These are phyloP conservation scores for Halophytophthora batemanensis DNA, from an alignment of 352 stramenopile species.

Conservation along the genomic window DNA sequence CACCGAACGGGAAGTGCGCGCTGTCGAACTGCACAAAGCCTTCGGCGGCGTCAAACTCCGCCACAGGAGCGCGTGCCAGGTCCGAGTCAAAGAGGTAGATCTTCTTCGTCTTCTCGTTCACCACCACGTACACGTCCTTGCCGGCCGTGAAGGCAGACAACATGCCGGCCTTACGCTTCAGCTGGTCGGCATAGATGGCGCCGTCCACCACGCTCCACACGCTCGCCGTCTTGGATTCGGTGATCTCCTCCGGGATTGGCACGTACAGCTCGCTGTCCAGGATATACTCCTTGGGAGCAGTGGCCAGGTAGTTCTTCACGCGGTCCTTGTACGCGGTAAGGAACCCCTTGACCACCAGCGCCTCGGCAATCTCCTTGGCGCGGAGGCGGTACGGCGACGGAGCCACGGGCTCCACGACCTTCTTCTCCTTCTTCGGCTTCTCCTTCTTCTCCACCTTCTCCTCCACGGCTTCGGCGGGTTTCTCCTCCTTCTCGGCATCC, in stretches of 20 bases:
- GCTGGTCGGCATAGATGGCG: slow-evolving; percentile 31
- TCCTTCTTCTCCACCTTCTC: slow-evolving; percentile 5
- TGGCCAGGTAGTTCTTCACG: slow-evolving; percentile 38
- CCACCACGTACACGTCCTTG: slow-evolving; percentile 52
- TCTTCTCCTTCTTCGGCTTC: slow-evolving; percentile 17
- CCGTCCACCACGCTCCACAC: slow-evolving; percentile 37
- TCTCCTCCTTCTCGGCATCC: slow-evolving; percentile 12
- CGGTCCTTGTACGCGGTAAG: slow-evolving; percentile 43
- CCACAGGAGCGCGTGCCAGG: slow-evolving; percentile 20
- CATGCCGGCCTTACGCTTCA: slow-evolving; percentile 65
- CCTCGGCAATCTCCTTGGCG: slow-evolving; percentile 38
- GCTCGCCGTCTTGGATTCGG: slow-evolving; percentile 28
- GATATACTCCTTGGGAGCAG: slow-evolving; percentile 33
- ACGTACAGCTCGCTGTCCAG: slow-evolving; percentile 52
- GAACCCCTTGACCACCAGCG: slow-evolving; percentile 32
- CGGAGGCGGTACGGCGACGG: slow-evolving; percentile 24
- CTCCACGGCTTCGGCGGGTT: slow-evolving; percentile 1
- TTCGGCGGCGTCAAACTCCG: slow-evolving; percentile 29
- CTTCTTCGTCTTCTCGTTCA: slow-evolving; percentile 38
- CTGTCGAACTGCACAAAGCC: slow-evolving; percentile 45
- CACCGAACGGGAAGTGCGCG: slow-evolving; percentile 40
- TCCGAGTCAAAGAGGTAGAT: slow-evolving; percentile 48
- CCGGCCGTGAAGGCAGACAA: slow-evolving; percentile 49
- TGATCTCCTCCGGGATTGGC: slow-evolving; percentile 30
- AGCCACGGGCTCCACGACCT: slow-evolving; percentile 17